Percentiles rank a stretch among this genome's conserved stretches.
Conservation (phyloP, 306 rosid species). For the Trifolium subterraneum region DNA sequence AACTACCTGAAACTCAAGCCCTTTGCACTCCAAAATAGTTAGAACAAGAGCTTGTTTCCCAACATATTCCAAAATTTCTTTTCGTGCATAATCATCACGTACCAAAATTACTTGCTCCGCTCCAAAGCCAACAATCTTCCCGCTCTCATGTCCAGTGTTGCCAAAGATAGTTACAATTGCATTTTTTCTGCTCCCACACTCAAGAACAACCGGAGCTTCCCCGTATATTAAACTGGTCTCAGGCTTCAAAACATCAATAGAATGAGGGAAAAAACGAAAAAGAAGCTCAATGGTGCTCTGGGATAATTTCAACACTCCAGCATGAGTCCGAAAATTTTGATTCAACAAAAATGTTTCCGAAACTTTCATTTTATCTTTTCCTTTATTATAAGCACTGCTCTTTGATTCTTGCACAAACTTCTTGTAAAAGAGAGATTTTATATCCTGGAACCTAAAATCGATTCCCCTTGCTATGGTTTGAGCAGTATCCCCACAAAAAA, state of each 20-base stretch:
- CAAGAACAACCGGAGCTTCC: constrained; percentile 71
- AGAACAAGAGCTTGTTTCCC: constrained; percentile 83
- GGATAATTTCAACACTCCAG: constrained; percentile 69
- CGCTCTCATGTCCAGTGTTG: constrained; percentile 45
- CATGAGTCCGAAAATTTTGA: constrained; percentile 80
- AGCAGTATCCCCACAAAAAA: constrained; percentile 85
- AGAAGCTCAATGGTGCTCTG: constrained; percentile 74
- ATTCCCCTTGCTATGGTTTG: constrained; percentile 87
- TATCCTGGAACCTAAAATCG: constrained; percentile 80
- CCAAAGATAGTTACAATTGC: constrained; percentile 76
- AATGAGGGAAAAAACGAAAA: constrained; percentile 70
- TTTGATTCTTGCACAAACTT: constrained; percentile 59
- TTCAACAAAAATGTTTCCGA: constrained; percentile 60
- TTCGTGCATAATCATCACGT: constrained; percentile 63
- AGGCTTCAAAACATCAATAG: constrained; percentile 68
- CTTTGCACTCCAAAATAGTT: constrained; percentile 80
- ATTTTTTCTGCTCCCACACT: constrained; percentile 57
- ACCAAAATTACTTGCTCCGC: constrained; percentile 88
- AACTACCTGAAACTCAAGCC: constrained; percentile 87
- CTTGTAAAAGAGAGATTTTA: constrained; percentile 63
- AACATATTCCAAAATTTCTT: constrained; percentile 51
- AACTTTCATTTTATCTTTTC: constrained; percentile 50
- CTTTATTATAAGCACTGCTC: constrained; percentile 31
- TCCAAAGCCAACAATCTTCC: constrained; percentile 73
- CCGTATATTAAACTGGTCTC: constrained; percentile 74